These are phyloP conservation scores for Pyrus communis DNA, from an alignment of 306 rosid genomes.

Conservation along the genomic window DNA sequence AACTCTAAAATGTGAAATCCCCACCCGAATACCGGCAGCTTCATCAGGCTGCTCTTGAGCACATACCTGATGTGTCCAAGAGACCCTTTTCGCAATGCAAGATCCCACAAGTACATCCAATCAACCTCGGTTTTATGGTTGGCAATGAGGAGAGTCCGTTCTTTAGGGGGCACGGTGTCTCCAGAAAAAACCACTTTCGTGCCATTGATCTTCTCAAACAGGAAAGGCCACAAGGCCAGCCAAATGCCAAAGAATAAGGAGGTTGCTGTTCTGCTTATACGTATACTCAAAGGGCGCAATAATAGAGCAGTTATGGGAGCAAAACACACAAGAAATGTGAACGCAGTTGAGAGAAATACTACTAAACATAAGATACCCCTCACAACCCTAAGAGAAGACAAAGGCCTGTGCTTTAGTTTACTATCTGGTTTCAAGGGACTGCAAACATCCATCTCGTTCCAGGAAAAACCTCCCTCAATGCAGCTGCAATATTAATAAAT, in stretches of 20 bases:
- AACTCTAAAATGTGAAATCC: conserved; percentile 90
- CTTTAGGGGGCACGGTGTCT: conserved; percentile 58
- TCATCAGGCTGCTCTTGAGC: conserved; percentile 94
- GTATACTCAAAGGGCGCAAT: conserved; percentile 47
- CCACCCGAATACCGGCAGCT: conserved; percentile 90
- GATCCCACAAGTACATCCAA: conserved; percentile 99
- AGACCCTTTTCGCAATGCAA: conserved; percentile 76
- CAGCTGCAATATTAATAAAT: conserved; percentile 31
- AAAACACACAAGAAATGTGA: conserved; percentile 60
- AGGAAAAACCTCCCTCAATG: conserved; percentile 31
- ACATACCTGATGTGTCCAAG: conserved; percentile 76
- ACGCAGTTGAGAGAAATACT: conserved; percentile 83
- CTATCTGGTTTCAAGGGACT: conserved; percentile 33
- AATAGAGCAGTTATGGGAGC: conserved; percentile 42
- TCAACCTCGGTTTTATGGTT: conserved; percentile 97
- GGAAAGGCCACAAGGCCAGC: conserved; percentile 83
- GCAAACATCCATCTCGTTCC: conserved; percentile 58
- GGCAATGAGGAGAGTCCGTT: conserved; percentile 75
- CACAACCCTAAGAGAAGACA: conserved; percentile 52
- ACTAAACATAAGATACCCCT: conserved; percentile 73
- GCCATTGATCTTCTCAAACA: conserved; percentile 74
- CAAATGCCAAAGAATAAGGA: conserved; percentile 61
- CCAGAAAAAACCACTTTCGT: conserved; percentile 81
- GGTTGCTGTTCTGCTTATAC: conserved; percentile 59
- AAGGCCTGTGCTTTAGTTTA: conserved; percentile 49